A percentile compares a stretch with the other conserved stretches of the same genome.
These are phyloP conservation scores for Hymenotorrendiella dingleyae DNA, from an alignment of 2,329 filamentous ascomycete genomes.

Conservation along the genomic window DNA sequence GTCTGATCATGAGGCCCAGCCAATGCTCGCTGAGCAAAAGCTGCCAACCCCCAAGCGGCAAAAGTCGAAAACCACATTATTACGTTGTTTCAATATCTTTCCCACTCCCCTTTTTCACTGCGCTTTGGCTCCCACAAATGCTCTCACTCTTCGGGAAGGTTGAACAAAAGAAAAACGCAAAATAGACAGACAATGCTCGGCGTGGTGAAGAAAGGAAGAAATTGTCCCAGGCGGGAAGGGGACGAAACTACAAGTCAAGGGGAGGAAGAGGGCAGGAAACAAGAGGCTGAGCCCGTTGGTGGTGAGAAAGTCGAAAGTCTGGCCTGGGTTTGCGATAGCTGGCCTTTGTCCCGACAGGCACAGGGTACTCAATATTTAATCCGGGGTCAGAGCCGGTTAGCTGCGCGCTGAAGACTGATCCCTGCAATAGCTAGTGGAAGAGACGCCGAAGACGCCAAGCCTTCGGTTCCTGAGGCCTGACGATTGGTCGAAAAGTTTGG, in stretches of 20 bases:
- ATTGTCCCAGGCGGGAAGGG: background rate
- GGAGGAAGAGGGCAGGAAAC: background rate
- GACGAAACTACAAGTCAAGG: background rate
- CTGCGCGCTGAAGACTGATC: background rate
- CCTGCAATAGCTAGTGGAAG: background rate
- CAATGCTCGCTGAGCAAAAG: slow-evolving; percentile 26
- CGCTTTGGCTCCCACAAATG: too few species aligned
- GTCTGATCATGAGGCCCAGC: slow-evolving; percentile 29
- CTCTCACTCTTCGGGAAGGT: background rate
- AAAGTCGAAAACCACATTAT: slow-evolving; percentile 28
- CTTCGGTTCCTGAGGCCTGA: slow-evolving; percentile 1
- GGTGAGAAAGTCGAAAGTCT: background rate
- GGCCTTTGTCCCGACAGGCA: slow-evolving; percentile 9
- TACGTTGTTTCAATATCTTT: too few species aligned
- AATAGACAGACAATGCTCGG: slow-evolving; percentile 5
- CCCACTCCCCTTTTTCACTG: too few species aligned
- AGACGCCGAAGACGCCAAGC: background rate
- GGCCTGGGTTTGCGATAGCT: slow-evolving; percentile 7
- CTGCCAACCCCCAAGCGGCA: slow-evolving; percentile 29
- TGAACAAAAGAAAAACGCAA: slow-evolving; percentile 1
- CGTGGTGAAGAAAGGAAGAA: background rate
- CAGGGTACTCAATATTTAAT: slow-evolving; percentile 5
- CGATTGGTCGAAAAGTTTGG: slow-evolving; percentile 7
- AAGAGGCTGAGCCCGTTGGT: background rate
- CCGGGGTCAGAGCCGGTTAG: background rate